Evolutionary conservation across 805 yeast genomes (phyloP).

Genomic region (Cyberlindnera veronae): DNA sequence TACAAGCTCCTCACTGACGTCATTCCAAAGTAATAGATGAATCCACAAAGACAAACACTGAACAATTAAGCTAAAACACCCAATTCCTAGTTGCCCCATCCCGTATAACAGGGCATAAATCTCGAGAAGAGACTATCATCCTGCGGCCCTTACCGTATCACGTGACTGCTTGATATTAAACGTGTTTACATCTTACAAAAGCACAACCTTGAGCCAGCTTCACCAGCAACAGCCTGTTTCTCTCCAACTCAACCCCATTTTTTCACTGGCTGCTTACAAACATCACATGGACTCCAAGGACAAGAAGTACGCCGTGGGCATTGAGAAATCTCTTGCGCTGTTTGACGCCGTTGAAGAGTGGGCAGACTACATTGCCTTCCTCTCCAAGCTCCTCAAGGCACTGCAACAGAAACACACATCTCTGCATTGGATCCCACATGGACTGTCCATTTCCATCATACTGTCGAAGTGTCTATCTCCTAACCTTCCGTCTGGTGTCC

Average conservation of each 20-base stretch:
- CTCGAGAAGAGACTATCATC: too few species aligned
- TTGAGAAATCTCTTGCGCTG: slow-evolving; percentile 67
- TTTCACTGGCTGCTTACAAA: too few species aligned
- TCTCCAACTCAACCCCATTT: too few species aligned
- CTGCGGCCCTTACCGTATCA: too few species aligned
- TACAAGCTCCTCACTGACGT: slow-evolving; percentile 39
- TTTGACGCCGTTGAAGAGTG: slow-evolving; percentile 90
- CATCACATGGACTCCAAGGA: slow-evolving; percentile 57
- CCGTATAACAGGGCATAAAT: too few species aligned
- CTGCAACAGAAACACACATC: slow-evolving; percentile 44
- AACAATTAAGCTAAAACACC: too few species aligned
- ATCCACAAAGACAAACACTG: too few species aligned
- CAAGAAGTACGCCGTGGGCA: slow-evolving; percentile 59
- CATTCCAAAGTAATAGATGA: slow-evolving; percentile 19
- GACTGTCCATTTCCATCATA: slow-evolving; percentile 61
- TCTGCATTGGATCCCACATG: slow-evolving; percentile 61
- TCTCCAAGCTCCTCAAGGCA: slow-evolving; percentile 75
- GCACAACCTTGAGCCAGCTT: too few species aligned
- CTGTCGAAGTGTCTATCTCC: slow-evolving; percentile 80
- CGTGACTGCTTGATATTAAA: too few species aligned
- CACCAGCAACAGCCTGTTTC: too few species aligned
- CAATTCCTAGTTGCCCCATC: too few species aligned
- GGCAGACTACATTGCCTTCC: slow-evolving; percentile 95
- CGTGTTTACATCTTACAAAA: too few species aligned
- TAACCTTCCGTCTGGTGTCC: slow-evolving; percentile 91